These are phyloP conservation scores for Saccharomycopsis fodiens DNA, from an alignment of 805 yeast genomes.

Conservation along the genomic window DNA sequence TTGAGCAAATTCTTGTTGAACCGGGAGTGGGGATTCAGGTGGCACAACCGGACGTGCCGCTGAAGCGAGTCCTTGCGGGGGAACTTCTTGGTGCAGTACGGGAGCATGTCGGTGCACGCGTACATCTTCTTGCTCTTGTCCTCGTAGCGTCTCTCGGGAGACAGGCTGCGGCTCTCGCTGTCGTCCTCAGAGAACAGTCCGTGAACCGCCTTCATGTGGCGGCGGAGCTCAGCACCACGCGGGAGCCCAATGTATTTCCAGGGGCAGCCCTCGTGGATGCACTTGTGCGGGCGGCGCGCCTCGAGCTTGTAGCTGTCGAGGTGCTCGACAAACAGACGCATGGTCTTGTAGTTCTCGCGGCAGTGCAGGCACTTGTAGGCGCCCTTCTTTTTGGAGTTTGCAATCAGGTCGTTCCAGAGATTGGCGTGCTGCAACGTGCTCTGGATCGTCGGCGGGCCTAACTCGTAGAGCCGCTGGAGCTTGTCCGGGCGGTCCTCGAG, in stretches of 20 bases:
- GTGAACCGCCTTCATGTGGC: constrained; percentile 46
- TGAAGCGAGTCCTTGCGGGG: constrained; percentile 16
- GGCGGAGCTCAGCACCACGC: constrained; percentile 39
- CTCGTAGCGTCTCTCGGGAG: background rate
- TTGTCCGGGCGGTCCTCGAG: background rate
- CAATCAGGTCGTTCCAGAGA: background rate
- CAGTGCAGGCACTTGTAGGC: constrained; percentile 43
- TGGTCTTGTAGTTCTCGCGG: constrained; percentile 30
- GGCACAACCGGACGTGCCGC: constrained; percentile 14
- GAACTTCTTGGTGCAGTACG: constrained; percentile 12
- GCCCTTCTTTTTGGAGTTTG: constrained; percentile 29
- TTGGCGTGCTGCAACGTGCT: background rate
- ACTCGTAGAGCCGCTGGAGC: background rate
- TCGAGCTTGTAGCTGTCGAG: constrained; percentile 31
- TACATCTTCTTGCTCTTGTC: background rate
- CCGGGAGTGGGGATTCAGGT: constrained; percentile 29
- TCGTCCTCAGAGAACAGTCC: background rate
- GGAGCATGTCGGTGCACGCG: constrained; percentile 2
- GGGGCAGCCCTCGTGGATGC: constrained; percentile 39
- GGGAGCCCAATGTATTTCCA: constrained; percentile 44
- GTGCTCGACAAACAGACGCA: constrained; percentile 35
- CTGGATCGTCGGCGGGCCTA: background rate
- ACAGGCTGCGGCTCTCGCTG: background rate
- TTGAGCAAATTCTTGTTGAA: constrained; percentile 32
- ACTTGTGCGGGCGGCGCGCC: constrained; percentile 34